Evolutionary conservation across 768 basidiomycete genomes (phyloP).

Genomic region (Trametes coccinea): DNA sequence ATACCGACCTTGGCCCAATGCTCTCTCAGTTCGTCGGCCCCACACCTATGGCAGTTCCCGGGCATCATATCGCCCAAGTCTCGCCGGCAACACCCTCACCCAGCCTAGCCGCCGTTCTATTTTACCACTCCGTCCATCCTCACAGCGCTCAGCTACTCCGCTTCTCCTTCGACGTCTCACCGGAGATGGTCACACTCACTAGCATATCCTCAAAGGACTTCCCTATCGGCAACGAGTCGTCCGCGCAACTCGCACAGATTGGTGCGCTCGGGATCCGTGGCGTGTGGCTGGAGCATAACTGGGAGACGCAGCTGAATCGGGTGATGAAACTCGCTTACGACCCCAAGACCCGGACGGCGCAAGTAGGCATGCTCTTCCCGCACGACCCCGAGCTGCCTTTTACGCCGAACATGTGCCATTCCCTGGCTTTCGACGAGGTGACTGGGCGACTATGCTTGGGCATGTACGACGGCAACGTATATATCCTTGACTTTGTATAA

Average conservation of each 20-base stretch:
- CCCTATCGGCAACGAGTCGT: slow-evolving; percentile 24
- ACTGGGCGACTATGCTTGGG: slow-evolving; percentile 52
- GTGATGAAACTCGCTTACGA: slow-evolving; percentile 49
- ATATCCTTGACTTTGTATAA: slow-evolving; percentile 42
- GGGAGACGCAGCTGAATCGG: slow-evolving; percentile 48
- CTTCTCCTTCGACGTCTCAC: slow-evolving; percentile 13
- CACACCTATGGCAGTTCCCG: slow-evolving; percentile 22
- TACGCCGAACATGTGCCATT: slow-evolving; percentile 44
- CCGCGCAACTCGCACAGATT: slow-evolving; percentile 30
- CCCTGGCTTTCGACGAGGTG: slow-evolving; percentile 57
- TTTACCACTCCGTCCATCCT: slow-evolving; percentile 21
- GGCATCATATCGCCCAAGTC: slow-evolving; percentile 25
- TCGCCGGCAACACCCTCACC: slow-evolving; percentile 20
- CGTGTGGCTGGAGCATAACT: slow-evolving; percentile 54
- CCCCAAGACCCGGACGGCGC: slow-evolving; percentile 2
- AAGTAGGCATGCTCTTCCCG: slow-evolving; percentile 44
- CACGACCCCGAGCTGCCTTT: slow-evolving; percentile 53
- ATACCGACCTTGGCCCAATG: slow-evolving; percentile 24
- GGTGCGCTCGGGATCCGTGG: slow-evolving; percentile 45
- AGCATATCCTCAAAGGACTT: slow-evolving; percentile 20
- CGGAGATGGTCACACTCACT: neutral
- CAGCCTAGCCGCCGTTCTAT: slow-evolving; percentile 23
- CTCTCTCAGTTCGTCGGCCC: slow-evolving; percentile 20
- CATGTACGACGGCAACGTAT: slow-evolving; percentile 54
- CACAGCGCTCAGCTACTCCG: slow-evolving; percentile 22